These are phyloP conservation scores for Aspergillus sp. DNA, from an alignment of 2,329 filamentous ascomycete genomes.

Conservation along the genomic window DNA sequence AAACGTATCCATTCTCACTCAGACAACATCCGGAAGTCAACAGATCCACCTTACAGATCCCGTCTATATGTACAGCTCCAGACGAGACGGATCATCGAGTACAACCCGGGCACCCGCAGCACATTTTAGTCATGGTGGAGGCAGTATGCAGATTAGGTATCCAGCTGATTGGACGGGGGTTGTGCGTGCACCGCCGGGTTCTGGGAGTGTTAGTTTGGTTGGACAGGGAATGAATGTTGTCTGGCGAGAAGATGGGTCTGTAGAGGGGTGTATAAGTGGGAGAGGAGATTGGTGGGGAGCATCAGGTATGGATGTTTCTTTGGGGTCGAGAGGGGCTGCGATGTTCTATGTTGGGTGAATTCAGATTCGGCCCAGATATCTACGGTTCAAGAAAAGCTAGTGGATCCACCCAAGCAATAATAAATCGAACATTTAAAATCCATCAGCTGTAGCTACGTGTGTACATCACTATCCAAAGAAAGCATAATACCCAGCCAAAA, in stretches of 20 bases:
- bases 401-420: neutral
- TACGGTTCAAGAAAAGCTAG: too few relatives aligned
- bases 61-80: neutral
- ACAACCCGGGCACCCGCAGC: constrained; percentile 4
- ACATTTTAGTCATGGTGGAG: constrained; percentile 1
- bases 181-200: constrained; percentile 14
- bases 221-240: constrained; percentile 17
- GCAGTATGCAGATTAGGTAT: constrained; percentile 20
- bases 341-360: neutral
- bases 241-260: constrained; percentile 4
- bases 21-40: constrained; percentile 10
- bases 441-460: too few relatives aligned
- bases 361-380: too few relatives aligned
- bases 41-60: constrained; percentile 14
- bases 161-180: constrained; percentile 25
- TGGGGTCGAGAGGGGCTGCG: constrained; percentile 4
- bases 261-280: constrained; percentile 8
- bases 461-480: too few relatives aligned
- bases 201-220: constrained; percentile 12
- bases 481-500: too few relatives aligned
- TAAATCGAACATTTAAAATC: neutral
- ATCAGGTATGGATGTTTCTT: constrained; percentile 14
- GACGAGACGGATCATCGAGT: constrained; percentile 7
- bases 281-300: constrained; percentile 15
- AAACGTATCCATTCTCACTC: constrained; percentile 12